These are phyloP conservation scores for Williopsis jadinii DNA, from an alignment of 1,139 yeast species.

Conservation along the genomic window DNA sequence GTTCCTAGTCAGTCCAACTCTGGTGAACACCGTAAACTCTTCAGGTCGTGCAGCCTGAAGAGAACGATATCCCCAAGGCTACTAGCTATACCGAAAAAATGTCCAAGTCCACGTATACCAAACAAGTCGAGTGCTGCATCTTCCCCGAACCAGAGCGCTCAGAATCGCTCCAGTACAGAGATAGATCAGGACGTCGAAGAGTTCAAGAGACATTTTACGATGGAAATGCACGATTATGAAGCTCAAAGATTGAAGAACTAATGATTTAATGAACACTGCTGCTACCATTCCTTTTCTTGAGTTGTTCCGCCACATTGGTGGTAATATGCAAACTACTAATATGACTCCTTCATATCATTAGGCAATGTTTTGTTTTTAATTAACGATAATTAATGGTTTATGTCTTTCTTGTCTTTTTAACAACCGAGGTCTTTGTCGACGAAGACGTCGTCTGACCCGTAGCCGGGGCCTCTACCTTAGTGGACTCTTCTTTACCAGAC, in stretches of 20 bases:
- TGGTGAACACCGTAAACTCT: constrained; percentile 12
- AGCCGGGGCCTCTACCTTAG: constrained; percentile 5
- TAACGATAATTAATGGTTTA: background rate
- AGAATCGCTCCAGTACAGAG: too few species aligned
- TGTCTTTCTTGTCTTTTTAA: constrained; percentile 11
- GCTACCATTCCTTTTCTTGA: background rate
- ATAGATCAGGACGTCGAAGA: constrained; percentile 18
- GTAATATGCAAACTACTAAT: background rate
- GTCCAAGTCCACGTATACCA: too few species aligned
- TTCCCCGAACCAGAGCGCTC: background rate
- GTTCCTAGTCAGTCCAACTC: background rate
- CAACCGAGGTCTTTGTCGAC: background rate
- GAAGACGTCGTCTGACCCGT: constrained; percentile 2
- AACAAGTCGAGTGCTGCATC: background rate
- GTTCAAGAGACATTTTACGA: constrained; percentile 14
- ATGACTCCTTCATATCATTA: too few species aligned
- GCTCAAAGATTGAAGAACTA: constrained; percentile 8
- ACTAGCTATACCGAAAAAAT: background rate
- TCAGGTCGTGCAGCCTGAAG: constrained; percentile 10
- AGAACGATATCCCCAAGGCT: constrained; percentile 19
- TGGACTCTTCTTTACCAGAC: background rate
- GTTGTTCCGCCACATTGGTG: background rate
- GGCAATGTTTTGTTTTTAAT: too few species aligned
- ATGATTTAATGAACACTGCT: background rate
- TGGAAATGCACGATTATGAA: constrained; percentile 18